Evolutionary conservation across 768 basidiomycete species (phyloP).

Genomic region (Podaxis sp.): DNA sequence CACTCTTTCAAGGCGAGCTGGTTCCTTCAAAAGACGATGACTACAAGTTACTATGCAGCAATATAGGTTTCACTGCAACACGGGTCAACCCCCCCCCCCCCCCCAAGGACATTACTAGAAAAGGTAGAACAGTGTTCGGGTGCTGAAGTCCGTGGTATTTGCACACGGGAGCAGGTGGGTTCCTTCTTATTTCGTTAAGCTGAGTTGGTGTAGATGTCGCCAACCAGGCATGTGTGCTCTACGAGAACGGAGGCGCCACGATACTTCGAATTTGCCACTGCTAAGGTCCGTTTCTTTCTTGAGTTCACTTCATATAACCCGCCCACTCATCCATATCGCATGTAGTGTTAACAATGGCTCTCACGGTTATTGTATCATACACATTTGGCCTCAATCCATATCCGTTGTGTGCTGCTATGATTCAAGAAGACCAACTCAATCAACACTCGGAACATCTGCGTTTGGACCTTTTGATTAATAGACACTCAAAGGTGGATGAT

Average conservation of each 20-base stretch:
- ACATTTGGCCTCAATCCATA: no score
- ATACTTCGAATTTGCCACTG: slow-evolving; percentile 98
- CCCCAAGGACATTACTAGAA: slow-evolving; percentile 63
- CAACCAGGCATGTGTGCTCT: slow-evolving; percentile 89
- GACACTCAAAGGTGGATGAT: no score
- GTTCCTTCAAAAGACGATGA: background rate
- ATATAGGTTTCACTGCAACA: slow-evolving; percentile 92
- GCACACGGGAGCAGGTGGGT: slow-evolving; percentile 38
- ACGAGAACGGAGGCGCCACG: slow-evolving; percentile 71
- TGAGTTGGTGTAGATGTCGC: background rate
- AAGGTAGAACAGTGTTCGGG: no score
- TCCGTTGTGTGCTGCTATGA: no score
- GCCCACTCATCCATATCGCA: slow-evolving; percentile 1
- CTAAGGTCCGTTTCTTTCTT: slow-evolving; percentile 56
- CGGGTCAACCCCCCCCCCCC: slow-evolving; percentile 74
- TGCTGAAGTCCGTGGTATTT: no score
- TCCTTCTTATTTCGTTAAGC: background rate
- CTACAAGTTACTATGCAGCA: slow-evolving; percentile 22
- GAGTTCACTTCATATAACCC: slow-evolving; percentile 32
- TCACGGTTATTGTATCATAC: slow-evolving; percentile 39
- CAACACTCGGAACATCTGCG: no score
- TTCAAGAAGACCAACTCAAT: no score
- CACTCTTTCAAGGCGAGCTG: slow-evolving; percentile 82
- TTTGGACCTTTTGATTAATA: no score
- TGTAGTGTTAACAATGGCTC: slow-evolving; percentile 88